Evolutionary conservation across 2,329 filamentous ascomycete species (phyloP), one percentile per base, ranked within the genome.

Genomic region (Trichoderma sp.): DNA sequence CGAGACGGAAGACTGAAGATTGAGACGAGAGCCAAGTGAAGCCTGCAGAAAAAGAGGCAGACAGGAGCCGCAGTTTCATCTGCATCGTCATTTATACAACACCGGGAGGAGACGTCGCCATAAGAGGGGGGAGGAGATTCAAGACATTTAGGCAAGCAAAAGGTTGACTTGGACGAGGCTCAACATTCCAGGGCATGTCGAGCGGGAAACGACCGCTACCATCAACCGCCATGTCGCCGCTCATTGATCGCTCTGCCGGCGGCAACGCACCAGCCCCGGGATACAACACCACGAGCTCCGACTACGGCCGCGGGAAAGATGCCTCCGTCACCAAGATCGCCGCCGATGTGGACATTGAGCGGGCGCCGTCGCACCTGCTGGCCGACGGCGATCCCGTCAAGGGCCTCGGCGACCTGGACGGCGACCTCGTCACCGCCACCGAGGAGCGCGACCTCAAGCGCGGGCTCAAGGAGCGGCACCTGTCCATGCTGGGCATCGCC

Each of bases 401-500:
- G 30, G 44, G 21, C 7, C 52, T 57, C 9, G 51, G 51, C 21
- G 67, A 68, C 30, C 62, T 64, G 67, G 75, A 78, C 51, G 78
- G 78, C 66, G 80, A 83, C 67, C 74, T 85, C 56, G 77, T 82
- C 62, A 81, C 81, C 0, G 72, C 74, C 47, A 74, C 77, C 69
- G 86, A 88, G 73, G 77, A 80, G 62, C 79, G 79, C 63, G 77
- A 79, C 67, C 78, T 85, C 62, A 78, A 77, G 70, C 80, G 81
- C 66, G 79, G 79, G 21, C 69, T 71, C 21, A 45, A 66, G 6
- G 68, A 71, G 62, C 70, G 70, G 78, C 85, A 87, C 73, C 77
- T 88, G 67, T 84, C 85, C 69, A 87, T 87, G 84, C 80, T 87
- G 67, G 85, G 83, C 69, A 86, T 88, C 64, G 85, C 85, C 59